Base-by-base conservation (phyloP, 108 stramenopile species). In the Schizochytrium sp. region DNA sequence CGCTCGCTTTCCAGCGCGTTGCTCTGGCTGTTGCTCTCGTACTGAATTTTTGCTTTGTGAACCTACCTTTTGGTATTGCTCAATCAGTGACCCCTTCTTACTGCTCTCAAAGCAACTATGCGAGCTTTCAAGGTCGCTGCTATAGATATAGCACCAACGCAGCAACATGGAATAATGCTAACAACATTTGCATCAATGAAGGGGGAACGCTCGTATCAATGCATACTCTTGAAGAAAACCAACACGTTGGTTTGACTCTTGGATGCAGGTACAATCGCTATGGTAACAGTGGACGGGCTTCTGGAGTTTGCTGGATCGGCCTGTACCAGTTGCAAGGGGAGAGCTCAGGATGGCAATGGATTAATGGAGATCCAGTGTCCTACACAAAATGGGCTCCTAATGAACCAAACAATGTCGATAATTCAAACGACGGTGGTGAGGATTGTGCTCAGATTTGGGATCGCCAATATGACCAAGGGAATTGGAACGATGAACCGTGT, bases 291-390 rank as follows among this genome's bases (percentile, higher is more conserved):
- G 13, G 47, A 5, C 2, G 76, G 1, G 19, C 28, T n/a, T 10
- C 13, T 10, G 76, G 76, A 17, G 76, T 83, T n/a, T 83, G 76
- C 53, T 83, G 76, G 76, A 49, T 83, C 17, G 76, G 76, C 13
- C 53, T 83, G 10, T 83, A 83, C 76, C 76, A 83, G 76, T 13
- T 50, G 15, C 76, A 83, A 53, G 76, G 76, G 2, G 17, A 83
- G 53, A 42, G 5, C 15, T 0, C 5, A 5, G 76, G 13, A 5
- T 83, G 47, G 50, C 76, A 50, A 12, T 83, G 76, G 76, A 40
- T 40, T 0, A 28, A 83, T 47, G 76, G 76, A 13, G 5, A 13
- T 5, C 45, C 45, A n/a, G 76, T 53, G 8, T 55, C 5, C 45
- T 55, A 50, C 5, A 40, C 28, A 5, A 10, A 55, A 5, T 83